Evolutionary conservation across 108 stramenopile species (phyloP).

Genomic region (Nitzschia sp.): DNA sequence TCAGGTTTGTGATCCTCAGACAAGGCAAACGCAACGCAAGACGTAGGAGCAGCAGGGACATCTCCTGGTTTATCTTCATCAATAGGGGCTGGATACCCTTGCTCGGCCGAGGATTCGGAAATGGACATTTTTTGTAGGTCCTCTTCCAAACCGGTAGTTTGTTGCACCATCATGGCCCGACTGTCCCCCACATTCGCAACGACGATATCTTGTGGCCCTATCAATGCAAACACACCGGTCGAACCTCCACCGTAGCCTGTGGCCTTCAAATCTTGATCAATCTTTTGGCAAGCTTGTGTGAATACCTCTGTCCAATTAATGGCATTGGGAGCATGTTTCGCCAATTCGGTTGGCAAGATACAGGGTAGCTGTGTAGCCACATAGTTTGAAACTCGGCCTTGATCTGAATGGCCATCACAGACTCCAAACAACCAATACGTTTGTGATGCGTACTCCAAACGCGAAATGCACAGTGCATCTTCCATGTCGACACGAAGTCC

Average conservation of each 20-base stretch:
- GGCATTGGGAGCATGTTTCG: neutral
- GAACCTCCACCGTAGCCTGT: constrained; percentile 52
- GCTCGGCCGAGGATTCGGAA: neutral
- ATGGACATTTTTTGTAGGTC: constrained; percentile 12
- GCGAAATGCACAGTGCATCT: constrained; percentile 64
- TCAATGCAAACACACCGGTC: constrained; percentile 77
- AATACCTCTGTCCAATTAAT: constrained; percentile 28
- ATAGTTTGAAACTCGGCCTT: constrained; percentile 53
- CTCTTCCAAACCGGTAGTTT: constrained; percentile 2
- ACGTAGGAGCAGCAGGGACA: neutral
- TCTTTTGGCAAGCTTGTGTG: constrained; percentile 33
- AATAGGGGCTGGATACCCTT: constrained; percentile 9
- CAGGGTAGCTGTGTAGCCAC: constrained; percentile 46
- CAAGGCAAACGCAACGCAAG: constrained; percentile 30
- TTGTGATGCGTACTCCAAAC: constrained; percentile 20
- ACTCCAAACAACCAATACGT: constrained; percentile 67
- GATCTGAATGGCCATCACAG: constrained; percentile 93
- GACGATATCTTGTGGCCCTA: constrained; percentile 54
- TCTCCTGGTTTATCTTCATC: neutral
- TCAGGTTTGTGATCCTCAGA: constrained; percentile 94
- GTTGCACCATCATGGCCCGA: constrained; percentile 74
- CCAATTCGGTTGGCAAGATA: constrained; percentile 26
- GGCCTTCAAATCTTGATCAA: constrained; percentile 58
- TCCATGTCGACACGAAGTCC: constrained; percentile 87
- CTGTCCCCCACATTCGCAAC: constrained; percentile 92